Evolutionary conservation across 2,329 filamentous ascomycete species (phyloP).

Genomic region (Fusarium devonianum): DNA sequence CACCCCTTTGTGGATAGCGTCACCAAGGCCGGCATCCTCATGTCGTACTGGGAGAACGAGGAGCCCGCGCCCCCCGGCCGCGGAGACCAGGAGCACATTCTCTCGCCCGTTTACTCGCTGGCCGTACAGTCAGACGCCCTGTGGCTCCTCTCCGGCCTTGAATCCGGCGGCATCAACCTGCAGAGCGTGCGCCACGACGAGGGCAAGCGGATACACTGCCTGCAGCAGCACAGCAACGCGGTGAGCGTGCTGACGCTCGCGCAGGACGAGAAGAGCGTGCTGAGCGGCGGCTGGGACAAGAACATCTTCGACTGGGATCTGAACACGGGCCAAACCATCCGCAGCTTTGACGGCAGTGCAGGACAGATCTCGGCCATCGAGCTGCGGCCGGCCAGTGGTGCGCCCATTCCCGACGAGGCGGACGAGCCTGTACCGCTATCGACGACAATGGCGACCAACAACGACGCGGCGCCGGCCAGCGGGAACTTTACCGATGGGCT

Average conservation of each 20-base stretch:
- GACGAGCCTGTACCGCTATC: slow-evolving; percentile 64
- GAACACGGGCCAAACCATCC: slow-evolving; percentile 79
- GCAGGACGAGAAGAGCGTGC: slow-evolving; percentile 82
- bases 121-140: slow-evolving; percentile 89
- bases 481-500: slow-evolving; percentile 49
- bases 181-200: slow-evolving; percentile 95
- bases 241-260: slow-evolving; percentile 86
- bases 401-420: slow-evolving; percentile 78
- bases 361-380: slow-evolving; percentile 90
- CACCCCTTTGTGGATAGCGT: slow-evolving; percentile 98
- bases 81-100: slow-evolving; percentile 63
- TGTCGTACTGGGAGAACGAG: slow-evolving; percentile 99
- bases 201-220: slow-evolving; percentile 82
- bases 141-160: slow-evolving; percentile 89
- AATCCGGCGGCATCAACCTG: slow-evolving; percentile 90
- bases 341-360: slow-evolving; percentile 78
- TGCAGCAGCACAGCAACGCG: slow-evolving; percentile 87
- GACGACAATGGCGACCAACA: slow-evolving; percentile 80
- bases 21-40: slow-evolving; percentile 89
- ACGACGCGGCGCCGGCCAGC: slow-evolving; percentile 65
- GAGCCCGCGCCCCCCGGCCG: slow-evolving; percentile 64
- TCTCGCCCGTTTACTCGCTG: slow-evolving; percentile 94
- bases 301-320: slow-evolving; percentile 93
- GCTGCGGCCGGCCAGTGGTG: slow-evolving; percentile 76
- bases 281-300: slow-evolving; percentile 98